Base-by-base conservation (phyloP, 2,329 filamentous ascomycete genomes). In the Coniochaeta prunicola region DNA sequence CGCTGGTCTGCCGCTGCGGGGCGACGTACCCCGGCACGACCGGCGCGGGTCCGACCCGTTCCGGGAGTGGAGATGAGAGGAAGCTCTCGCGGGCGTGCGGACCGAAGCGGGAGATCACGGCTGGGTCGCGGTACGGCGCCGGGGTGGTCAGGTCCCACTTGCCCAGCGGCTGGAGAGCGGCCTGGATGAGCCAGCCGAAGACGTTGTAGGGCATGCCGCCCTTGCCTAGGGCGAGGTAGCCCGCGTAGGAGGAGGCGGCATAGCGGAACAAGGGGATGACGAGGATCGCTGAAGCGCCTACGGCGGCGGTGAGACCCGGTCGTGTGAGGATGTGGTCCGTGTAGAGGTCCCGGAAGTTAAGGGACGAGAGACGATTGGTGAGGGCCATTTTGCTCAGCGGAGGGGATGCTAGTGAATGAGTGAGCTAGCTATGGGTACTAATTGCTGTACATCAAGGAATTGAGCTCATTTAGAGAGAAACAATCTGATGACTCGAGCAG, bases 121-220 rank as follows among this genome's bases (percentile, higher is more conserved):
- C 56, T 0, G 62, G 57, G 24, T 57, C 30, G 31, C 59, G 31
- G 56, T 68, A 71, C 1, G 70, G 69, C 9, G 64, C 60, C 0
- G 71, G 67, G 5, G 65, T 67, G 5, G 69, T 61, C 2, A 66
- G 66, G 61, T 77, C 76, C 31, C 64, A 61, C 7, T 70, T 63
- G 26, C 71, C 69, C 19, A 77, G 21, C 2, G 67, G 61, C 58
- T 70, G 70, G n/a, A 73, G 57, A 5, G 64, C 15, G 9, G 67
- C 62, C 62, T 77, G 74, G 2, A 72, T 21, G 0, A 75, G 65
- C 73, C 74, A 80, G 33, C 77, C 77, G 21, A 67, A 33, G 30
- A 72, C 30, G 58, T 77, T 76, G 64, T 76, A 68, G 0, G 77
- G 76, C 0, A 77, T 59, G 17, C 77, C 77, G 59, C 77, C 76